These are phyloP conservation scores for Ceratocystiopsis minuta DNA, from an alignment of 2,329 filamentous ascomycete genomes.

Conservation along the genomic window DNA sequence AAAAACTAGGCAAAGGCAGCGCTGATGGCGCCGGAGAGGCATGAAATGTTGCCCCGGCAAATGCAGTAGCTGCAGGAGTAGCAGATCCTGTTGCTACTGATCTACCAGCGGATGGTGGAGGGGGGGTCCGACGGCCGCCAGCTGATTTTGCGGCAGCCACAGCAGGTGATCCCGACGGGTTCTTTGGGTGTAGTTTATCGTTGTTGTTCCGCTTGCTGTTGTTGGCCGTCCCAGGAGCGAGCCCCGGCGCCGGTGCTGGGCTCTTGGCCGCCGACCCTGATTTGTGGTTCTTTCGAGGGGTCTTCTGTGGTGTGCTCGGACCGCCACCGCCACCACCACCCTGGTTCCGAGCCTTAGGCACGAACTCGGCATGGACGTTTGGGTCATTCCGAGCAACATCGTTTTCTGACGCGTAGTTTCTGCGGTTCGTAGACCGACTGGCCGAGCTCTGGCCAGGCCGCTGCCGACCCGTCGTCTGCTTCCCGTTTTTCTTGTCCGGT, in stretches of 20 bases:
- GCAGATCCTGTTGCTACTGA: constrained; percentile 11
- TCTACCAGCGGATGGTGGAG: constrained; percentile 25
- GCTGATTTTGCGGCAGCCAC: constrained; percentile 17
- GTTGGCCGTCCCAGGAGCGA: constrained; percentile 11
- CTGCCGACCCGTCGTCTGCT: constrained; percentile 22
- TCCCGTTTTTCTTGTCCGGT: neutral
- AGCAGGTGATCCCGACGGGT: constrained; percentile 21
- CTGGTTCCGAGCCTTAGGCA: neutral
- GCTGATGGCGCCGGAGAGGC: constrained; percentile 82
- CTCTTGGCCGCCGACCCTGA: constrained; percentile 7
- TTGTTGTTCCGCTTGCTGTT: constrained; percentile 14
- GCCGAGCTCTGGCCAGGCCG: constrained; percentile 21
- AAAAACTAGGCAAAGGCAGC: constrained; percentile 78
- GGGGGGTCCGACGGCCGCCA: constrained; percentile 24
- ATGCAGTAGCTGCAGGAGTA: constrained; percentile 35
- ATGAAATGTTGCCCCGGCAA: constrained; percentile 88
- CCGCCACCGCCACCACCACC: neutral
- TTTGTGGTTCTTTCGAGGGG: neutral
- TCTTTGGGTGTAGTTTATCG: constrained; percentile 14
- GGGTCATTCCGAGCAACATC: constrained; percentile 23
- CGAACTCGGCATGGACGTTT: constrained; percentile 18
- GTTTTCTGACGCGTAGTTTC: constrained; percentile 42
- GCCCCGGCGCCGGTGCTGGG: constrained; percentile 12
- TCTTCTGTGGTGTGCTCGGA: constrained; percentile 7
- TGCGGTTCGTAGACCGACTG: constrained; percentile 22